These are phyloP conservation scores for Mollisia scopiformis DNA, from an alignment of 2,329 filamentous ascomycete genomes.

Conservation along the genomic window DNA sequence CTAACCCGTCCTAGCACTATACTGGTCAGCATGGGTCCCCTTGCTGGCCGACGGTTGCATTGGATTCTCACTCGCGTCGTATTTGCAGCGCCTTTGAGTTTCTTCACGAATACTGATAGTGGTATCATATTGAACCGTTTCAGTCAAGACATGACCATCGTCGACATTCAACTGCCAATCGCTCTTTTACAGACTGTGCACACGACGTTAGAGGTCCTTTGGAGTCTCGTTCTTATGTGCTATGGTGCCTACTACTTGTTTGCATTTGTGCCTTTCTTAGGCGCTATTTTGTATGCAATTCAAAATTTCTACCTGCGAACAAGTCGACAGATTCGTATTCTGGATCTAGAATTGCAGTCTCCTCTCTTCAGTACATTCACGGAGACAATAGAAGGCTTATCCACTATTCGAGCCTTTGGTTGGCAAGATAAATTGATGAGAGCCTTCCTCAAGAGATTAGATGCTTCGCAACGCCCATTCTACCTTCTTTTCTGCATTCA, in stretches of 20 bases:
- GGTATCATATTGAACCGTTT: slow-evolving; percentile 1
- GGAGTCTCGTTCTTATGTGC: not conserved
- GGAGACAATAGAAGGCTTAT: slow-evolving; percentile 46
- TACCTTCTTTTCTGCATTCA: slow-evolving; percentile 61
- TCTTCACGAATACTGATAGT: slow-evolving; percentile 1
- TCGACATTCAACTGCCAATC: slow-evolving; percentile 1
- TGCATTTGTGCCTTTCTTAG: slow-evolving; percentile 44
- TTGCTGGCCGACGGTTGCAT: not conserved
- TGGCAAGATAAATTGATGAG: slow-evolving; percentile 37
- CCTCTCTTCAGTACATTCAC: slow-evolving; percentile 49
- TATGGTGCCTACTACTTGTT: slow-evolving; percentile 19
- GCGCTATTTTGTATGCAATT: slow-evolving; percentile 32
- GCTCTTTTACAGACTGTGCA: not conserved
- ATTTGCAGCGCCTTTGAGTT: not conserved
- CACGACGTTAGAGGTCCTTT: not conserved
- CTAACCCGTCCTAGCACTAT: not conserved
- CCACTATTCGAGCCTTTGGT: slow-evolving; percentile 48
- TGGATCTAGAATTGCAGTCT: slow-evolving; percentile 46
- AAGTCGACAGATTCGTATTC: slow-evolving; percentile 47
- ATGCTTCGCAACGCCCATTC: slow-evolving; percentile 57
- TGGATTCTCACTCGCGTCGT: not conserved
- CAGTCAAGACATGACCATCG: slow-evolving; percentile 10
- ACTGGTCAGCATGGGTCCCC: not conserved
- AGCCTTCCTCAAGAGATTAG: slow-evolving; percentile 49
- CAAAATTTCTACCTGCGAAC: slow-evolving; percentile 49